These are phyloP conservation scores for Fagopyrum esculentum DNA, from an alignment of 148 eudicot species.

Conservation along the genomic window DNA sequence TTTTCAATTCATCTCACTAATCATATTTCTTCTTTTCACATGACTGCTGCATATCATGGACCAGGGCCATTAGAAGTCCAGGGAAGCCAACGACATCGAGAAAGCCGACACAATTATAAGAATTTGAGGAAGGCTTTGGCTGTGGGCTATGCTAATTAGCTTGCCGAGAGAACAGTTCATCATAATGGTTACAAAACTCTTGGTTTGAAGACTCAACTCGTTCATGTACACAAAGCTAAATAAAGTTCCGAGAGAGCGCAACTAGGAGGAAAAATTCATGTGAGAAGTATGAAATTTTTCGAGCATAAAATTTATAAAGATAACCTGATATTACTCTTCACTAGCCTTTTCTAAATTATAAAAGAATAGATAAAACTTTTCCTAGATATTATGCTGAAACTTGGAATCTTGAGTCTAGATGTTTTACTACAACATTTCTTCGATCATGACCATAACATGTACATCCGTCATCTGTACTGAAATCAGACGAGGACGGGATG, in stretches of 20 bases:
- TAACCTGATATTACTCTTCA: neutral
- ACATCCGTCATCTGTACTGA: slow-evolving; percentile 88
- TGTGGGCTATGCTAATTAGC: slow-evolving; percentile 87
- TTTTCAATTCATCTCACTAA: neutral
- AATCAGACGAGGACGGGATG: slow-evolving; percentile 90
- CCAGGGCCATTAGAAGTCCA: slow-evolving; percentile 60
- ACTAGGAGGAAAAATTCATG: neutral
- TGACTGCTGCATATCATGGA: neutral
- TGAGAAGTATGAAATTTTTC: neutral
- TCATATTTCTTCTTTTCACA: neutral
- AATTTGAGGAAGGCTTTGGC: slow-evolving; percentile 79
- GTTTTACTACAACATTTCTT: neutral
- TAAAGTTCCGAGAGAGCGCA: neutral
- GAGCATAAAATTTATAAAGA: neutral
- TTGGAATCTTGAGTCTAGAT: neutral
- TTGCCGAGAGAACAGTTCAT: slow-evolving; percentile 84
- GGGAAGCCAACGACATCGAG: slow-evolving; percentile 47
- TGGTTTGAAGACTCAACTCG: slow-evolving; percentile 83
- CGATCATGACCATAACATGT: slow-evolving; percentile 25
- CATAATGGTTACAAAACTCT: slow-evolving; percentile 90
- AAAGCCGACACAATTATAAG: slow-evolving; percentile 45
- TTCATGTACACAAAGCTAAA: slow-evolving; percentile 38
- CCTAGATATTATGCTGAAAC: neutral
- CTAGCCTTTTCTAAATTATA: neutral
- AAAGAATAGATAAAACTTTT: neutral